Base-by-base conservation (phyloP, 441 rosid species). In the Theobroma grandiflorum region DNA sequence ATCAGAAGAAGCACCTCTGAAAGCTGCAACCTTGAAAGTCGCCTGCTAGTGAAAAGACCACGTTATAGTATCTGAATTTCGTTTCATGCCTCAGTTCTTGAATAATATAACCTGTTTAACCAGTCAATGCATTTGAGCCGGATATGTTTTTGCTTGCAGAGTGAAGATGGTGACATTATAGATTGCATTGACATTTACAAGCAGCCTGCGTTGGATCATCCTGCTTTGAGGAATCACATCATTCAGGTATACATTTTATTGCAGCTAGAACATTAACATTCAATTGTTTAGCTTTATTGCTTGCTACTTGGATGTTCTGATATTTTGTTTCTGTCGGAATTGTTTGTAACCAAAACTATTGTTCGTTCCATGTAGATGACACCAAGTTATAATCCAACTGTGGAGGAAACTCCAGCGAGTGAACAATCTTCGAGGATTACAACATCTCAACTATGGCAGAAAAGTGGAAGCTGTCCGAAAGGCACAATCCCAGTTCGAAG, bases 401-500 rank as follows among this genome's bases (percentile, higher is more conserved):
- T 2, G 53, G 78, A 69, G 45, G 52, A 22, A 22, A 55, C 8
- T 50, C 11, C 58, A 31, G 42, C 52, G 3, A 68, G 74, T 9
- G 78, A 78, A 52, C 79, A 72, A 75, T 61, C 82, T 45, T 78
- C 85, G 16, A 10, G 69, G 79, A 77, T 18, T 6, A 33, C 59
- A 15, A 67, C 80, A 7, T 83, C 85, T 35, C 95, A 89, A 74
- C 8, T 71, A 9, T 89, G 95, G 95, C 83, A 81, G 64, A 91
- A 87, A 84, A 85, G 53, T 64, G 92, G 92, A 50, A 84, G 75
- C 52, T 91, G 93, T 84, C 93, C 90, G 0, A 4, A 10, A 3
- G 93, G 91, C 68, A 88, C 93, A 3, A 82, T 91, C 63, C 92
- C 93, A 0, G 66, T 90, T 55, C 83, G 89, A 65, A 86, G 90